phyloP scores from a whole-genome alignment of 2,329 filamentous ascomycete genomes.

The Trichoderma citrinoviride region DNA sequence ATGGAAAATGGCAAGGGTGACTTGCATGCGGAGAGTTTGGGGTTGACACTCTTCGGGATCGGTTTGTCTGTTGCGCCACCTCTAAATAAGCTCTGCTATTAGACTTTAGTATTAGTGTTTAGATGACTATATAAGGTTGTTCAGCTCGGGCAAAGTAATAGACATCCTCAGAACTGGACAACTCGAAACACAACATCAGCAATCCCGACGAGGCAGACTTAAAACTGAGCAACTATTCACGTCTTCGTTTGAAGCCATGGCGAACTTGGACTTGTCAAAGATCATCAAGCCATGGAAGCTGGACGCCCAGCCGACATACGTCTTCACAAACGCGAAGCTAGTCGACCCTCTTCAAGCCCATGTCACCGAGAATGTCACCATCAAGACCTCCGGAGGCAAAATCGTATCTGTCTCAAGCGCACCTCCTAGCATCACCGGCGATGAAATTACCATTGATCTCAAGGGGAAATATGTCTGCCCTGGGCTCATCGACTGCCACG shows the following conservation, averaged over 20 bases:
- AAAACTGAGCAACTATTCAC: not conserved
- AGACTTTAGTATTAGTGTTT: not conserved
- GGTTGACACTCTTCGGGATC: not conserved
- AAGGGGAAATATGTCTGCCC: slow-evolving; percentile 32
- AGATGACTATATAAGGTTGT: not conserved
- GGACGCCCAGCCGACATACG: slow-evolving; percentile 26
- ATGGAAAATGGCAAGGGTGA: not conserved
- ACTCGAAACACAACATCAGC: not conserved
- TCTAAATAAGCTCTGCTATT: not conserved
- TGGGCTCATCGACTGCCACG: slow-evolving; percentile 34
- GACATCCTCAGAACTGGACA: not conserved
- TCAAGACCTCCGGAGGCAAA: slow-evolving; percentile 31
- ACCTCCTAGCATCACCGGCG: not conserved
- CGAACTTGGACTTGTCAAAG: slow-evolving; percentile 3
- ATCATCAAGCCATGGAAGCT: slow-evolving; percentile 28
- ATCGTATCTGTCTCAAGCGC: not conserved
- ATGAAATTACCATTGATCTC: slow-evolving; percentile 25
- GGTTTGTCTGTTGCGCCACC: not conserved
- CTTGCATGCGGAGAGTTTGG: not conserved
- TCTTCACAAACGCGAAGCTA: slow-evolving; percentile 45
- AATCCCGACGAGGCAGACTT: not conserved
- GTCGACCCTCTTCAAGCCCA: slow-evolving; percentile 40
- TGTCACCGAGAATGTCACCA: slow-evolving; percentile 32
- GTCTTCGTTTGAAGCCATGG: not conserved
- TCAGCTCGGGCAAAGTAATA: too few relatives aligned